Conservation (phyloP, 2,329 filamentous ascomycete species). For the Pyrenophora graminea region DNA sequence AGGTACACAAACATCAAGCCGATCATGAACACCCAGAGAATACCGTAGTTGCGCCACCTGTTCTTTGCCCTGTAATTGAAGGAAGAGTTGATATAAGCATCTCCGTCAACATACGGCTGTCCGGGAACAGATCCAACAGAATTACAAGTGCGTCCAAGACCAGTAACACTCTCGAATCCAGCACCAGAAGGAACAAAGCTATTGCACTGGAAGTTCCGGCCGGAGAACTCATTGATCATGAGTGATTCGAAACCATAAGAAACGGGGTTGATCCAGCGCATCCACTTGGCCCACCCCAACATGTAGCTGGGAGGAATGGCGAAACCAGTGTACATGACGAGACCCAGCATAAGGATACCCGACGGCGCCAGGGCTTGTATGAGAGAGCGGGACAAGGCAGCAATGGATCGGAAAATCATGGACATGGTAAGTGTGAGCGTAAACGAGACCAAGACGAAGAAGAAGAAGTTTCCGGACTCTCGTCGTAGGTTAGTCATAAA, state of each 20-base stretch:
- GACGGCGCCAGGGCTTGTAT: constrained; percentile 62
- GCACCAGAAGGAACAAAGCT: constrained; percentile 50
- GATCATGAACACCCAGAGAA: constrained; percentile 52
- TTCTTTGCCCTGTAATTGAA: constrained; percentile 44
- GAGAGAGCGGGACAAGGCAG: constrained; percentile 71
- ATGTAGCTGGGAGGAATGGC: constrained; percentile 63
- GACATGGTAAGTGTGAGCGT: constrained; percentile 76
- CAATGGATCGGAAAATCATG: constrained; percentile 83
- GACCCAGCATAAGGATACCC: constrained; percentile 63
- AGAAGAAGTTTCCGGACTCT: constrained; percentile 78
- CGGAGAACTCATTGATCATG: constrained; percentile 81
- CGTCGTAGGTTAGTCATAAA: constrained; percentile 84
- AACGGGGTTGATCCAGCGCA: constrained; percentile 79
- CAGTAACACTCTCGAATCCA: constrained; percentile 44
- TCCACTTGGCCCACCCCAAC: constrained; percentile 80
- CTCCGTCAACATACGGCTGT: constrained; percentile 44
- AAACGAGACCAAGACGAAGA: constrained; percentile 79
- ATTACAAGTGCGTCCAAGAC: constrained; percentile 46
- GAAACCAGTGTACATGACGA: constrained; percentile 73
- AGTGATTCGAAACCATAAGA: constrained; percentile 80
- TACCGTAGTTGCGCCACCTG: constrained; percentile 56
- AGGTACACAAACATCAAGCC: constrained; percentile 51
- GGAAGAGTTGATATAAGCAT: constrained; percentile 42
- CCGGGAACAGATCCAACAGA: constrained; percentile 50
- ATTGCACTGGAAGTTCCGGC: constrained; percentile 61